phyloP scores from a whole-genome alignment of 495 filamentous ascomycete genomes.

The Hyaloscypha bicolor region DNA sequence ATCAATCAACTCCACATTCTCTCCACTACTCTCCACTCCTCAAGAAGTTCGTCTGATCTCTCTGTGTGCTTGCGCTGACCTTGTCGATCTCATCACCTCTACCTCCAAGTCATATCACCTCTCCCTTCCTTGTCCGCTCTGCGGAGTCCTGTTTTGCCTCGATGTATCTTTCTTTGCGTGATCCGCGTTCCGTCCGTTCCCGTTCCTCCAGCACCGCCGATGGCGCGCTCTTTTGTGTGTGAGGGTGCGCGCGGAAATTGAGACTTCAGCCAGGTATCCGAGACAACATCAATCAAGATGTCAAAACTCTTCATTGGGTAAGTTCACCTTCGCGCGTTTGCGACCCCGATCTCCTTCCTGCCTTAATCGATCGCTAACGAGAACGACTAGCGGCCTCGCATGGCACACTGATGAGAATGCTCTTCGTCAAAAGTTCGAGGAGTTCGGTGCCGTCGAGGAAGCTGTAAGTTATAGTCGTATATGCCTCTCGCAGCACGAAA shows the following conservation, averaged over 20 bases:
- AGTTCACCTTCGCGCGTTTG: slow-evolving; percentile 38
- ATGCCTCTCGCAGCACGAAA: neutral
- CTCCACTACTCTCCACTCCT: slow-evolving; percentile 21
- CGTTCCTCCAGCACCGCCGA: slow-evolving; percentile 24
- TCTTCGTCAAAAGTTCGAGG: slow-evolving; percentile 82
- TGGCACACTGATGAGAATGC: slow-evolving; percentile 94
- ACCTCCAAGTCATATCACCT: slow-evolving; percentile 24
- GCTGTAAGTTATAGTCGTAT: slow-evolving; percentile 64
- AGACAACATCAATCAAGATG: slow-evolving; percentile 55
- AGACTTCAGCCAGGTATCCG: slow-evolving; percentile 36
- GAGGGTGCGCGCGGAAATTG: slow-evolving; percentile 36
- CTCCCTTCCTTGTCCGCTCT: slow-evolving; percentile 31
- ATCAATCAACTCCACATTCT: slow-evolving; percentile 11
- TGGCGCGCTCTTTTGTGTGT: slow-evolving; percentile 34
- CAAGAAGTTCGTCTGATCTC: slow-evolving; percentile 37
- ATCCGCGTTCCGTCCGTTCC: slow-evolving; percentile 34
- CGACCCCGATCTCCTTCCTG: slow-evolving; percentile 7
- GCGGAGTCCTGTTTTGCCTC: slow-evolving; percentile 36
- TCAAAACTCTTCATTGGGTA: slow-evolving; percentile 93
- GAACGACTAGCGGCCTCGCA: slow-evolving; percentile 76
- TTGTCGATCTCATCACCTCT: slow-evolving; percentile 26
- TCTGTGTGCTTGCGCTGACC: slow-evolving; percentile 36
- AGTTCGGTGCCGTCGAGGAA: slow-evolving; percentile 88
- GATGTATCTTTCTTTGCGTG: slow-evolving; percentile 38
- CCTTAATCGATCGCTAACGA: slow-evolving; percentile 30